These are phyloP conservation scores for Cercospora sojina DNA, from an alignment of 2,329 filamentous ascomycete genomes.

Conservation along the genomic window DNA sequence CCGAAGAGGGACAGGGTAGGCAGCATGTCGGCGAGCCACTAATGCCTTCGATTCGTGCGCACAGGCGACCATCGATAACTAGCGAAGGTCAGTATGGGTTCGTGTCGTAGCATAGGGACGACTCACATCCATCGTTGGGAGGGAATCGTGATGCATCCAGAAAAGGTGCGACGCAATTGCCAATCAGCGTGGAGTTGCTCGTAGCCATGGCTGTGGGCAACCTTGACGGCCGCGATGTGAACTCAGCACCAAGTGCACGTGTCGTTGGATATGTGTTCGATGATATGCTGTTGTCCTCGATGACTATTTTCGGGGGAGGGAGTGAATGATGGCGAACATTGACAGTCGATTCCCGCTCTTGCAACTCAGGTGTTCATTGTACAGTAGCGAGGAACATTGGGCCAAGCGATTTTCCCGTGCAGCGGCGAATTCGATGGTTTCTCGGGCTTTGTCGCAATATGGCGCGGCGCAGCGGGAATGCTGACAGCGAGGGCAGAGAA, in stretches of 20 bases:
- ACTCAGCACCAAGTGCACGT: conserved; percentile 14
- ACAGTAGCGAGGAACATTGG: not conserved
- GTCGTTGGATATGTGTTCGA: not conserved
- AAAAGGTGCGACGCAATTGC: conserved; percentile 68
- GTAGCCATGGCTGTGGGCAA: conserved; percentile 23
- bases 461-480: not conserved
- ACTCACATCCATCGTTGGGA: conserved; percentile 66
- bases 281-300: conserved; percentile 6
- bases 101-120: conserved; percentile 2
- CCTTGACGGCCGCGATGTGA: conserved; percentile 4
- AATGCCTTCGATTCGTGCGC: conserved; percentile 47
- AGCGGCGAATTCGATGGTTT: not conserved
- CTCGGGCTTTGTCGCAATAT: not conserved
- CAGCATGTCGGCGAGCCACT: conserved; percentile 66
- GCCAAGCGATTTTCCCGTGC: not conserved
- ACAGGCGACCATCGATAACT: conserved; percentile 60
- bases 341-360: not conserved
- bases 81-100: conserved; percentile 36
- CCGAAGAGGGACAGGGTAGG: conserved; percentile 81
- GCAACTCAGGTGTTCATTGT: not conserved
- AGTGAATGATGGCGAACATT: not conserved
- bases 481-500: not conserved
- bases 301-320: not conserved
- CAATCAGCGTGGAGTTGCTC: conserved; percentile 41
- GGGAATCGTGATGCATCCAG: conserved; percentile 62